Base-by-base conservation (phyloP, 306 rosid species). In the Cotoneaster glaucophyllus region DNA sequence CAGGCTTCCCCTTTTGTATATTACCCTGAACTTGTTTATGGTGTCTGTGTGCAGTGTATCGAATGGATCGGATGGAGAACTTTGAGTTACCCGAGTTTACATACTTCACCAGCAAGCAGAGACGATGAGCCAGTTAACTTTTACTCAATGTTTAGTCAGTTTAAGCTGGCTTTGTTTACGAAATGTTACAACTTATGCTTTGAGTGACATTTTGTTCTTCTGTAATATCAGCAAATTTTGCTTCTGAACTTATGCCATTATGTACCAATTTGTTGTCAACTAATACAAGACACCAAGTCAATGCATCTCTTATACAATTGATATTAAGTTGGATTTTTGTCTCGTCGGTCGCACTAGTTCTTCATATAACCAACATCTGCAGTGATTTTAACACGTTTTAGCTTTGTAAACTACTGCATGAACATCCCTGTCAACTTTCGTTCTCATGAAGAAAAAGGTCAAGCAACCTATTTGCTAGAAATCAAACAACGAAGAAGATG, bases 21-120 rank as follows among this genome's bases (percentile, higher is more conserved):
- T 14, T 34, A 25, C 21, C 67, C 74, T 25, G 22, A 44, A 7
- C 14, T 26, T 34, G 22, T 18, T 53, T 70, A 8, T 71, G 14
- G 67, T 70, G 7, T 64, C 25, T 68, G 3, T 76, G 44, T 90
- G 84, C 93, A 87, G 90, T 71, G 86, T 28, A 26, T 80, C 82
- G 28, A 31, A 67, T 10, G 92, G 37, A 56, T 80, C 82, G 3
- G 68, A 88, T 61, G 87, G 85, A 50, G 97, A 91, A 82, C 93
- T 91, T 81, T 89, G 74, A 87, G 75, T 43, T 74, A 69, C 74
- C 24, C 61, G 28, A 25, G 37, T 52, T 61, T 44, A 19, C 29
- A 5, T 19, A 28, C 58, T 24, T 44, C 19, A 37, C 21, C 52
- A 50, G 67, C 74, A 34, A 21, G 67, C 59, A 45, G 29, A 43